These are phyloP conservation scores for Potentilla sterilis DNA, from an alignment of 306 rosid genomes.

Conservation along the genomic window DNA sequence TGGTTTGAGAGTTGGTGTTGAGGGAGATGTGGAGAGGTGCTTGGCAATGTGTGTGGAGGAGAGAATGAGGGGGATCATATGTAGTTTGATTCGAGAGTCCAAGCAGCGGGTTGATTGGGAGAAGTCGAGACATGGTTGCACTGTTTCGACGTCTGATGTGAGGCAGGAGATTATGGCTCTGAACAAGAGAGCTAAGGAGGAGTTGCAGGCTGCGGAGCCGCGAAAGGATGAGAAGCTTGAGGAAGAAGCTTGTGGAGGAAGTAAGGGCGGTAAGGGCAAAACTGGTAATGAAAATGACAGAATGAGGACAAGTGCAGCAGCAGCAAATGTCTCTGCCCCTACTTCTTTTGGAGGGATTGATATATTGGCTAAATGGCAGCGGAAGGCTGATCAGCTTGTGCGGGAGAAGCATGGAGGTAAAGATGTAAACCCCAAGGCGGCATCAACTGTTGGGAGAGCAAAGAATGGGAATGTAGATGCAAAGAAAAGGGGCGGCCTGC, in stretches of 20 bases:
- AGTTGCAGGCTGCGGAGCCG: too few species aligned
- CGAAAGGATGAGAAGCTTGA: too few species aligned
- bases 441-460: constrained; percentile 51
- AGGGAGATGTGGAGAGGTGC: constrained; percentile 71
- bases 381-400: constrained; percentile 64
- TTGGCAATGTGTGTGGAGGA: constrained; percentile 92
- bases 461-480: constrained; percentile 51
- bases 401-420: constrained; percentile 47
- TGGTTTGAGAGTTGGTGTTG: constrained; percentile 53
- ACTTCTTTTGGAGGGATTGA: constrained; percentile 95
- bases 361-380: constrained; percentile 88
- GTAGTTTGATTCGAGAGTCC: constrained; percentile 69
- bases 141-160: constrained; percentile 62
- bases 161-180: constrained; percentile 58
- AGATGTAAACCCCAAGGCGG: constrained; percentile 50
- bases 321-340: constrained; percentile 88
- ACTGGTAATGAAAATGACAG: constrained; percentile 59
- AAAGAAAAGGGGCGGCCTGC: constrained; percentile 29
- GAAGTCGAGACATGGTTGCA: constrained; percentile 61
- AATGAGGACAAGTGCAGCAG: constrained; percentile 61
- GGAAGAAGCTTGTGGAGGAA: constrained; percentile 43
- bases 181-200: constrained; percentile 67
- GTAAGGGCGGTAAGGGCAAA: constrained; percentile 64
- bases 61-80: constrained; percentile 76
- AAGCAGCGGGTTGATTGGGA: constrained; percentile 80